Conservation (phyloP, 768 basidiomycete species). For the Leccinellum albellum region DNA sequence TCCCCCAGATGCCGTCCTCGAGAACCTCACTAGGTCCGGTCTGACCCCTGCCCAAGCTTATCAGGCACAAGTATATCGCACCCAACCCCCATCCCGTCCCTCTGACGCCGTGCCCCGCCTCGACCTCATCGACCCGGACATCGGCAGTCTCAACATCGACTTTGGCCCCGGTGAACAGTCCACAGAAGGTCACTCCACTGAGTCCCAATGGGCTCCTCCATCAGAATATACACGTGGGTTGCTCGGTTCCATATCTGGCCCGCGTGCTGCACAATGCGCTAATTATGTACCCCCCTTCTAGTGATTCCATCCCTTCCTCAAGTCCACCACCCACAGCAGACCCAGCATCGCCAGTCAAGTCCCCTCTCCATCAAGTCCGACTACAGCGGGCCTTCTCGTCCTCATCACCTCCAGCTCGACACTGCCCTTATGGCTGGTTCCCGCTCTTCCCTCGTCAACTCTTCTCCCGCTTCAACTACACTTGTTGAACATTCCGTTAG, state of each 20-base stretch:
- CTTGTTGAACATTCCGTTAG: slow-evolving; percentile 33
- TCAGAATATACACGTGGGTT: slow-evolving; percentile 43
- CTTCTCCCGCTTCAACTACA: slow-evolving; percentile 44
- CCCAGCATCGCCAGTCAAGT: slow-evolving; percentile 30
- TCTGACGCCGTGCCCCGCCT: slow-evolving; percentile 36
- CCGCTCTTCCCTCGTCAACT: slow-evolving; percentile 40
- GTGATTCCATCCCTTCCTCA: slow-evolving; percentile 26
- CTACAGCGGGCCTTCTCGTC: slow-evolving; percentile 34
- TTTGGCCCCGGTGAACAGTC: slow-evolving; percentile 40
- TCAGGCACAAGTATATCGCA: slow-evolving; percentile 68
- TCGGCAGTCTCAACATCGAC: slow-evolving; percentile 56
- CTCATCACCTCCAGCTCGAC: slow-evolving; percentile 59
- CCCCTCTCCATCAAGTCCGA: slow-evolving; percentile 40
- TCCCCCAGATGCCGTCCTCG: slow-evolving; percentile 44
- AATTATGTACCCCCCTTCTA: slow-evolving; percentile 21
- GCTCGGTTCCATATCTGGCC: slow-evolving; percentile 27
- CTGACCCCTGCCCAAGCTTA: slow-evolving; percentile 79
- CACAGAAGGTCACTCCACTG: slow-evolving; percentile 42
- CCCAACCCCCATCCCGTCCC: slow-evolving; percentile 33
- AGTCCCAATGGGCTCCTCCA: slow-evolving; percentile 52
- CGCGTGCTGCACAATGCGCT: slow-evolving; percentile 25
- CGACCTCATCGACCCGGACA: slow-evolving; percentile 50
- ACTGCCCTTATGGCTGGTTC: slow-evolving; percentile 41
- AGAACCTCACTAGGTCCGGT: slow-evolving; percentile 44
- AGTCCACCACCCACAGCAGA: slow-evolving; percentile 21